phyloP scores from a whole-genome alignment of 495 filamentous ascomycete species.

The Aspergillus wentii region DNA sequence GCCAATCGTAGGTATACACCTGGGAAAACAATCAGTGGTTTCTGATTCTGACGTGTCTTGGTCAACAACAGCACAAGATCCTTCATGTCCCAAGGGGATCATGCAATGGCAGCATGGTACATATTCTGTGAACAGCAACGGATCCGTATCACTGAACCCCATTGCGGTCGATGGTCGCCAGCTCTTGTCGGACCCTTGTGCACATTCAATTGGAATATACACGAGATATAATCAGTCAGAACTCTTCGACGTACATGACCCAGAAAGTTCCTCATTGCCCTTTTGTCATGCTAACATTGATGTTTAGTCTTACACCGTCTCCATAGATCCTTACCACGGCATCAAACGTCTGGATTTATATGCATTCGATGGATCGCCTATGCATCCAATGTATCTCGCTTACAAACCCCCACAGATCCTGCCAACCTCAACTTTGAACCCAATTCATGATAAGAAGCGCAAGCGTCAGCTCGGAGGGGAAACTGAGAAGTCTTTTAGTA shows the following conservation, averaged over 20 bases:
- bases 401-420: slow-evolving; percentile 70
- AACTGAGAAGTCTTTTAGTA: slow-evolving; percentile 32
- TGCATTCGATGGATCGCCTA: slow-evolving; percentile 58
- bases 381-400: slow-evolving; percentile 71
- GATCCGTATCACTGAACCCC: slow-evolving; percentile 56
- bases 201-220: slow-evolving; percentile 46
- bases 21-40: not conserved
- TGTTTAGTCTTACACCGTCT: slow-evolving; percentile 60
- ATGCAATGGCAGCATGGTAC: slow-evolving; percentile 79
- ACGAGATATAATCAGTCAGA: slow-evolving; percentile 68
- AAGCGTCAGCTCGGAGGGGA: slow-evolving; percentile 17
- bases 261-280: not conserved
- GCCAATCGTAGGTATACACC: slow-evolving; percentile 60
- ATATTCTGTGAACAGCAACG: slow-evolving; percentile 50
- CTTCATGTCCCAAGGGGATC: slow-evolving; percentile 61
- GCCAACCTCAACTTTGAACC: slow-evolving; percentile 65
- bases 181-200: slow-evolving; percentile 64
- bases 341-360: slow-evolving; percentile 63
- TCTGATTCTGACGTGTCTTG: not conserved
- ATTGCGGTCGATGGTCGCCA: slow-evolving; percentile 69
- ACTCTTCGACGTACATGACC: slow-evolving; percentile 50
- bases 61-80: slow-evolving; percentile 47
- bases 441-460: slow-evolving; percentile 37
- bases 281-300: slow-evolving; percentile 17
- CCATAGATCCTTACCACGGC: slow-evolving; percentile 57